A percentile compares a stretch with the other conserved stretches of the same genome.
phyloP scores from a whole-genome alignment of 495 filamentous ascomycete genomes.

The Aspergillus egyptiacus region DNA sequence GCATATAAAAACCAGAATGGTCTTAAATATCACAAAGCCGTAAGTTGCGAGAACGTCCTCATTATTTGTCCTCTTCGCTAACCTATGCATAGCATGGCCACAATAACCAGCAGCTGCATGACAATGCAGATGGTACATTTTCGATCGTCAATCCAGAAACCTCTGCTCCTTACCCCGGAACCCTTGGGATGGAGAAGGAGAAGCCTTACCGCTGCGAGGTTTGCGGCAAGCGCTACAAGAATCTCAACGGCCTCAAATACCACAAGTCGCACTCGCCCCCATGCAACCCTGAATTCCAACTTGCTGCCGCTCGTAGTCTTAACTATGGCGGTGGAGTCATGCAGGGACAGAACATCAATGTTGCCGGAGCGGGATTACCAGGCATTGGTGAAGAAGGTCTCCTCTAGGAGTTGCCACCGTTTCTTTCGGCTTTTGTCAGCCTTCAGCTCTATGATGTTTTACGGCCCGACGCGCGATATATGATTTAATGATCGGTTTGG shows the following conservation, averaged over 20 bases:
- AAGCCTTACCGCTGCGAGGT: conserved; percentile 96
- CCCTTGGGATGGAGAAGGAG: conserved; percentile 98
- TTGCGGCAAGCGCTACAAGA: conserved; percentile 99
- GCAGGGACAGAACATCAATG: conserved; percentile 48
- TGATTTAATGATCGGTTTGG: conserved; percentile 27
- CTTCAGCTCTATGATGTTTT: conserved; percentile 21
- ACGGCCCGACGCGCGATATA: conserved; percentile 20
- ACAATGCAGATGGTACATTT: conserved; percentile 93
- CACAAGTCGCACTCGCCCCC: conserved; percentile 80
- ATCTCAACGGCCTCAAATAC: conserved; percentile 92
- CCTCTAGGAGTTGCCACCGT: conserved; percentile 27
- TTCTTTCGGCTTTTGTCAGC: conserved; percentile 11
- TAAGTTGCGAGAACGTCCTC: conserved; percentile 37
- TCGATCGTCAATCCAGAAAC: conserved; percentile 98
- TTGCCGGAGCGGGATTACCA: conserved; percentile 46
- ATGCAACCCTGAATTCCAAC: conserved; percentile 52
- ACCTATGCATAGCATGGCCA: conserved; percentile 69
- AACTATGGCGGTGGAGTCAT: conserved; percentile 43
- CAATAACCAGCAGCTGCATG: conserved; percentile 89
- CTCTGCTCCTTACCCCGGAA: conserved; percentile 87
- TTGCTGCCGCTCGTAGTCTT: conserved; percentile 36
- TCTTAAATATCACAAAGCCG: conserved; percentile 75
- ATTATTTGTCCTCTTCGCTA: neutral
- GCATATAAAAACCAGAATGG: conserved; percentile 99
- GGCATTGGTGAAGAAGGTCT: conserved; percentile 49